Conservation (phyloP, 495 filamentous ascomycete species). For the Podospora anserina region DNA sequence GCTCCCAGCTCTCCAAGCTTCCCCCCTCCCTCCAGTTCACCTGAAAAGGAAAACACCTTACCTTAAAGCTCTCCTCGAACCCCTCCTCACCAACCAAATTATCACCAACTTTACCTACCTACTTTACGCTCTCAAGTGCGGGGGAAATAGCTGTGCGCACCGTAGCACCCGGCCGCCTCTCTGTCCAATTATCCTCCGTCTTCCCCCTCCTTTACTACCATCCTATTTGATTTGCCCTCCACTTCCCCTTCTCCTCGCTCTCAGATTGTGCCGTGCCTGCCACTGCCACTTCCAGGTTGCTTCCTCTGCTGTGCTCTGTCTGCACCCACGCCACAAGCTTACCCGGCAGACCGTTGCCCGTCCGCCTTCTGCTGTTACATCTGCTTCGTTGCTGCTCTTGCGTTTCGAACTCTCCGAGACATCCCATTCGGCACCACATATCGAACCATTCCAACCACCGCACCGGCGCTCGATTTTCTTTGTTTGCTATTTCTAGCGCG, state of each 20-base stretch:
- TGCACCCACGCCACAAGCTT: not conserved
- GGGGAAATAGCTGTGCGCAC: conserved; percentile 24
- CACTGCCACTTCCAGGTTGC: conserved; percentile 6
- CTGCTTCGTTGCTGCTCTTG: conserved; percentile 4
- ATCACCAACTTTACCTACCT: not conserved
- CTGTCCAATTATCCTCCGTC: conserved; percentile 33
- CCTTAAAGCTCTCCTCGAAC: not conserved
- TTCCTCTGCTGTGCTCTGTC: not conserved
- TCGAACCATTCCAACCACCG: conserved; percentile 13
- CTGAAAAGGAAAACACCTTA: not conserved
- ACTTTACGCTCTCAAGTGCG: conserved; percentile 26
- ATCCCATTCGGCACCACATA: not conserved
- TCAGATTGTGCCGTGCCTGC: conserved; percentile 5
- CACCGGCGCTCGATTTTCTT: not conserved
- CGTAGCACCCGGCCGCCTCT: conserved; percentile 18
- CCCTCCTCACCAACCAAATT: not conserved
- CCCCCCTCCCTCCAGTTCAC: not conserved
- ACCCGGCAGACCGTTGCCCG: not conserved
- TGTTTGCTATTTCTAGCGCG: conserved; percentile 2
- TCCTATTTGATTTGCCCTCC: conserved; percentile 15
- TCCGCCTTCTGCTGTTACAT: conserved; percentile 1
- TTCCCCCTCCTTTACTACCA: conserved; percentile 1
- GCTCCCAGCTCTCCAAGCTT: no score
- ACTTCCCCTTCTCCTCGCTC: conserved; percentile 25
- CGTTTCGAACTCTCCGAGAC: not conserved